Conservation (phyloP, 1,284 basidiomycete genomes). For the Cerrena zonata region DNA sequence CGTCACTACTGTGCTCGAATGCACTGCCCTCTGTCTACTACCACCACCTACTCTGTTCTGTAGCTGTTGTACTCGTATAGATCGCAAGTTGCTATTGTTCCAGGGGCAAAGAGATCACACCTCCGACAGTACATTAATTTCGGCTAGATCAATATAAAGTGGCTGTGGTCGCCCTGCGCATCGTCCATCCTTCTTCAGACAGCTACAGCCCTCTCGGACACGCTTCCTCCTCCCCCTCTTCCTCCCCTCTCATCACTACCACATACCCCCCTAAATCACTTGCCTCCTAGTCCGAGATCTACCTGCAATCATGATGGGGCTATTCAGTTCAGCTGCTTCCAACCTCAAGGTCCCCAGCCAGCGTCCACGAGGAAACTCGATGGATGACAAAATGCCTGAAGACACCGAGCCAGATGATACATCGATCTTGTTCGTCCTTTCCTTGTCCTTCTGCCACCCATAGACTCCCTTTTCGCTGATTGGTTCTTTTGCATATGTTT, state of each 20-base stretch:
- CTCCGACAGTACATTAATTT: not conserved
- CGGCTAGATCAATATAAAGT: not conserved
- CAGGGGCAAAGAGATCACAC: not conserved
- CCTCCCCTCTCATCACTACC: slow-evolving; percentile 11
- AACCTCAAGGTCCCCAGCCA: slow-evolving; percentile 37
- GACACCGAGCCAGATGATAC: slow-evolving; percentile 80
- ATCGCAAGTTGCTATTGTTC: not conserved
- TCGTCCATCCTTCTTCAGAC: no score
- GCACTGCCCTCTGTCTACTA: not conserved
- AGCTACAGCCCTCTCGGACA: not conserved
- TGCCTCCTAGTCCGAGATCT: no score
- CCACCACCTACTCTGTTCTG: not conserved
- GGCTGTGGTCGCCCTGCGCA: no score
- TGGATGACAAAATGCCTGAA: slow-evolving; percentile 65
- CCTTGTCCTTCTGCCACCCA: slow-evolving; percentile 12
- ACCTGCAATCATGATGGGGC: slow-evolving; percentile 63
- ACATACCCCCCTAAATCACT: slow-evolving; percentile 10
- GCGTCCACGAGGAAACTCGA: slow-evolving; percentile 46
- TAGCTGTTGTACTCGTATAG: not conserved
- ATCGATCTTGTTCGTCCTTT: slow-evolving; percentile 66
- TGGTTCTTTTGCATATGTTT: slow-evolving; percentile 18
- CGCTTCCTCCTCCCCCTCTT: not conserved
- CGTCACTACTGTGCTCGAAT: not conserved
- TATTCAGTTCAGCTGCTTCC: slow-evolving; percentile 65
- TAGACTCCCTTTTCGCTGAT: not conserved